Conservation (phyloP, 2,329 filamentous ascomycete genomes). For the Myriosclerotinia duriaeana region DNA sequence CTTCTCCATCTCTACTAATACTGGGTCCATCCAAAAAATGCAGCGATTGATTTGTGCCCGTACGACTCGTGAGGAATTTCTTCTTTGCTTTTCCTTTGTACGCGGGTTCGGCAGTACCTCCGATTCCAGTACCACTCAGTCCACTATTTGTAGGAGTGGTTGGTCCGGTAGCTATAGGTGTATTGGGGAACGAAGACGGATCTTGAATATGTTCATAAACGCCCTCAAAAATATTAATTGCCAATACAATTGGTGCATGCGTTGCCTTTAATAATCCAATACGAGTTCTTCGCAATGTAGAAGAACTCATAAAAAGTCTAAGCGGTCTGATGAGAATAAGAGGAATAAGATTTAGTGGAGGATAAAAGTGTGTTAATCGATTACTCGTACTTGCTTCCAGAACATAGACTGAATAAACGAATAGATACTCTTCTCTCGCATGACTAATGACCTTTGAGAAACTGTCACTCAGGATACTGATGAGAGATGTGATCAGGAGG, state of each 20-base stretch:
- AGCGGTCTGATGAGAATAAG: conserved; percentile 70
- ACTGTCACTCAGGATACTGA: conserved; percentile 75
- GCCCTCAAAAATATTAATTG: conserved; percentile 58
- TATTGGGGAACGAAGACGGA: conserved; percentile 28
- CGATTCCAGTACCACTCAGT: background rate
- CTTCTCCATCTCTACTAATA: conserved; percentile 20
- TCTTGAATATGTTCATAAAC: conserved; percentile 32
- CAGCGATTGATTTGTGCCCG: conserved; percentile 27
- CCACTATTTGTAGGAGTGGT: conserved; percentile 21
- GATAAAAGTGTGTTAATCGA: conserved; percentile 67
- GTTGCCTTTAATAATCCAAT: conserved; percentile 63
- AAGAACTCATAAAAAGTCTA: conserved; percentile 64
- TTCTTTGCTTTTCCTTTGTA: conserved; percentile 22
- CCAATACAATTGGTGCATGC: conserved; percentile 66
- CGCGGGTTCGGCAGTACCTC: background rate
- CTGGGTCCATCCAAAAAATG: conserved; percentile 26
- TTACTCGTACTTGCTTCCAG: conserved; percentile 67
- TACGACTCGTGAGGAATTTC: conserved; percentile 29
- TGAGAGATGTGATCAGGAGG: conserved; percentile 74
- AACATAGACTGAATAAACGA: conserved; percentile 68
- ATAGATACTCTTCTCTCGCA: conserved; percentile 70
- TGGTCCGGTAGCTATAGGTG: conserved; percentile 16
- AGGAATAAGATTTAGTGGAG: conserved; percentile 72
- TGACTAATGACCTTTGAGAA: conserved; percentile 45
- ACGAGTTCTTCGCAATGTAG: conserved; percentile 60